These are phyloP conservation scores for Ophiocordyceps polyrhachis-furcata DNA, from an alignment of 2,329 filamentous ascomycete species.

Conservation along the genomic window DNA sequence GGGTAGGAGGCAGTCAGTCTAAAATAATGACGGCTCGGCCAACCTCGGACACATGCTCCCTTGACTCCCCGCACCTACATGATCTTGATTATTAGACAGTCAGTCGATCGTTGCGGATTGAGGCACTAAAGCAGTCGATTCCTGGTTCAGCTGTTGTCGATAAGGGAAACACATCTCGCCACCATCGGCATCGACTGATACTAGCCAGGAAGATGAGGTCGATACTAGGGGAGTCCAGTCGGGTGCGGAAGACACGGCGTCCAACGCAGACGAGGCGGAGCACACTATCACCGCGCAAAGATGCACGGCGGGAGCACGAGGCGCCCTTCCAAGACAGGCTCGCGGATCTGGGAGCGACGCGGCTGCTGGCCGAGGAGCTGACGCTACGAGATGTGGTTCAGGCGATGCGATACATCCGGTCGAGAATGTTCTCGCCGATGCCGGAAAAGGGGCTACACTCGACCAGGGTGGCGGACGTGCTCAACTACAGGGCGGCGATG, in stretches of 20 bases:
- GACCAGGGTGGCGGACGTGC: constrained; percentile 40
- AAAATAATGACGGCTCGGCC: background rate
- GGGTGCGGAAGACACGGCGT: constrained; percentile 15
- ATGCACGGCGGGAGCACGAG: constrained; percentile 8
- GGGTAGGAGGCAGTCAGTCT: background rate
- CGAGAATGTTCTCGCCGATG: constrained; percentile 44
- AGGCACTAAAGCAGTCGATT: background rate
- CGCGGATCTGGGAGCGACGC: constrained; percentile 39
- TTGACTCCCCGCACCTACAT: background rate
- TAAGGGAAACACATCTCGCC: background rate
- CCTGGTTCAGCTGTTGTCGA: background rate
- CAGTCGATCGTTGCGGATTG: background rate
- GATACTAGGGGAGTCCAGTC: constrained; percentile 18
- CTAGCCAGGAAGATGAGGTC: constrained; percentile 14
- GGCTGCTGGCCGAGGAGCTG: constrained; percentile 34
- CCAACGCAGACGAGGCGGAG: background rate
- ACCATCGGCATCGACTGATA: constrained; percentile 5
- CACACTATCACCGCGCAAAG: constrained; percentile 1
- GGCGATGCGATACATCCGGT: constrained; percentile 42
- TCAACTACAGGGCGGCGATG: constrained; percentile 39
- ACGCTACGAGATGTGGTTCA: constrained; percentile 43
- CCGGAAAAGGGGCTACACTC: constrained; percentile 47
- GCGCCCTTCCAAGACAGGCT: constrained; percentile 27
- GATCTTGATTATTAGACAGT: background rate
- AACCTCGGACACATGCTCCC: background rate